Percentiles rank a stretch among this genome's conserved stretches.
Evolutionary conservation across 139 green algal species (phyloP).

Genomic region (Chlorella sorokiniana): DNA sequence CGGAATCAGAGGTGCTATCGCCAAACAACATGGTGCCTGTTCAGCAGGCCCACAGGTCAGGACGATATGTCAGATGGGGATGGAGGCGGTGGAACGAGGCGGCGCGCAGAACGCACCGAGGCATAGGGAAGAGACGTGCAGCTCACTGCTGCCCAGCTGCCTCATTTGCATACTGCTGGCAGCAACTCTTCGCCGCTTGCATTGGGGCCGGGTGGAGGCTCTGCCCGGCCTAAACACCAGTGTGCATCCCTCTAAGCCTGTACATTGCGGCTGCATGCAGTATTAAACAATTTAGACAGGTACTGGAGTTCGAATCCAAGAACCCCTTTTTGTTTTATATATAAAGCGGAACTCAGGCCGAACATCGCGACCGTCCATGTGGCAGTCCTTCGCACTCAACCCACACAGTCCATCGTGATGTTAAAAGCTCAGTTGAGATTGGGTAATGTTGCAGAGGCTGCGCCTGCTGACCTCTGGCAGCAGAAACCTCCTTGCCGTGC

Average conservation of each 20-base stretch:
- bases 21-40: slow-evolving; percentile 94
- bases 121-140: slow-evolving; percentile 54
- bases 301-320: too few species aligned
- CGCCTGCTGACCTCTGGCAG: not conserved
- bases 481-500: not conserved
- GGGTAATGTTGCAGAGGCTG: slow-evolving; percentile 16
- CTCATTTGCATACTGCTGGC: slow-evolving; percentile 10
- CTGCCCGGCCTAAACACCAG: not conserved
- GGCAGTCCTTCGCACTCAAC: too few species aligned
- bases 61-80: too few species aligned
- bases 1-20: slow-evolving; percentile 51
- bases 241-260: not conserved
- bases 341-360: too few species aligned
- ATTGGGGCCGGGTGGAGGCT: not conserved
- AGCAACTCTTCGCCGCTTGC: not conserved
- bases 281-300: not conserved
- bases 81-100: too few species aligned
- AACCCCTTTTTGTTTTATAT: too few species aligned
- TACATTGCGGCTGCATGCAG: not conserved
- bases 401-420: too few species aligned
- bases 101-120: too few species aligned
- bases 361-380: too few species aligned
- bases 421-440: too few species aligned
- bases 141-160: slow-evolving; percentile 36
- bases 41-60: too few species aligned